A percentile compares a stretch with the other conserved stretches of the same genome.
Conservation (phyloP, 2,329 filamentous ascomycete genomes). For the Berkeleyomyces basicola region DNA sequence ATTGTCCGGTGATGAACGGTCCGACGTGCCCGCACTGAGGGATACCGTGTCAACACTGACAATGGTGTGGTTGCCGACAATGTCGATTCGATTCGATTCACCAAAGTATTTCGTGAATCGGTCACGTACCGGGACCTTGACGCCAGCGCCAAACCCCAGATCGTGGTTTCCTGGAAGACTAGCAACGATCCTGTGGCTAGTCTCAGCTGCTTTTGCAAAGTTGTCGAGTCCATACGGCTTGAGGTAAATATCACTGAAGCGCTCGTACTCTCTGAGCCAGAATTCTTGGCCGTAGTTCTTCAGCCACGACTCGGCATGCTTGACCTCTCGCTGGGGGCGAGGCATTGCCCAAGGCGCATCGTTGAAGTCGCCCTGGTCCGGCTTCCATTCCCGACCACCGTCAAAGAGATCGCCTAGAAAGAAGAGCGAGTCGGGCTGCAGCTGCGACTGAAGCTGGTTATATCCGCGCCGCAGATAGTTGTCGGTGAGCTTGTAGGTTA, state of each 20-base stretch:
- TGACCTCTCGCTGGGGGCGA: slow-evolving; percentile 34
- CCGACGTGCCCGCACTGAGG: slow-evolving; percentile 51
- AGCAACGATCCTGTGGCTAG: slow-evolving; percentile 61
- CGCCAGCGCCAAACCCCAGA: slow-evolving; percentile 71
- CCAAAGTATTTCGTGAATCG: slow-evolving; percentile 83
- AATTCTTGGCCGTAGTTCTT: slow-evolving; percentile 63
- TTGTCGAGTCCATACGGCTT: slow-evolving; percentile 30
- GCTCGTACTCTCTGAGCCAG: slow-evolving; percentile 73
- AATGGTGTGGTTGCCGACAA: slow-evolving; percentile 89
- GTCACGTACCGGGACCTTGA: slow-evolving; percentile 64
- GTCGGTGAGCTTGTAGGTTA: slow-evolving; percentile 54
- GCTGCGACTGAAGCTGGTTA: slow-evolving; percentile 52
- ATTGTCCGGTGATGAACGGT: slow-evolving; percentile 34
- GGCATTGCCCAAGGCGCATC: slow-evolving; percentile 42
- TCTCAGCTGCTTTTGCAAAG: slow-evolving; percentile 38
- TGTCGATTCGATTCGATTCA: slow-evolving; percentile 74
- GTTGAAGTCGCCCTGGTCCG: slow-evolving; percentile 40
- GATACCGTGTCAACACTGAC: slow-evolving; percentile 84
- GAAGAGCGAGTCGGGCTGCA: slow-evolving; percentile 75
- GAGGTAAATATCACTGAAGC: slow-evolving; percentile 78
- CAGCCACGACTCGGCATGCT: slow-evolving; percentile 47
- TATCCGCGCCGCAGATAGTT: slow-evolving; percentile 79
- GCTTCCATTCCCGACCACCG: slow-evolving; percentile 88
- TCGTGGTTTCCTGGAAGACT: slow-evolving; percentile 92
- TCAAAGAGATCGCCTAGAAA: slow-evolving; percentile 94